A percentile compares a stretch with the other conserved stretches of the same genome.
Evolutionary conservation across 192 early-diverging fungal genomes (phyloP).

Genomic region (Ambispora gerdemannii): DNA sequence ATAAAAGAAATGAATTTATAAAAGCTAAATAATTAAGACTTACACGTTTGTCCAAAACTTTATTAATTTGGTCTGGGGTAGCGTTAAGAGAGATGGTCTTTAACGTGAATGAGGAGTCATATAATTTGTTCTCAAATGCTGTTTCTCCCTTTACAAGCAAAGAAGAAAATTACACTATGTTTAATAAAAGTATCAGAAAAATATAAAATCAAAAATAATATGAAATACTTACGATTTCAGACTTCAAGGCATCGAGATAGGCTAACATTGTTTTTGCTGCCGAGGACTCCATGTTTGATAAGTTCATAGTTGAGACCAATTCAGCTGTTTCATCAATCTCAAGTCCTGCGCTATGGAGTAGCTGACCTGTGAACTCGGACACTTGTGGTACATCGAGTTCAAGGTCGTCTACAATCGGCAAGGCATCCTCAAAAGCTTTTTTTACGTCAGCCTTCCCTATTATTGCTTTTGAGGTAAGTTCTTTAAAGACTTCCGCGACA

Average conservation of each 20-base stretch:
- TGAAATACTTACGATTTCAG: constrained; percentile 5
- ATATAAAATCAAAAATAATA: neutral
- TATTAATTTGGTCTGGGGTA: constrained; percentile 10
- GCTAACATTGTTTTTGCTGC: constrained; percentile 11
- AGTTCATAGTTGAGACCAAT: constrained; percentile 38
- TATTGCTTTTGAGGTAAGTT: constrained; percentile 42
- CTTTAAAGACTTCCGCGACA: constrained; percentile 54
- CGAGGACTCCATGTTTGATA: neutral
- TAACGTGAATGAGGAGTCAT: constrained; percentile 9
- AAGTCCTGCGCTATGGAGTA: constrained; percentile 54
- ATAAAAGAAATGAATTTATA: too few species aligned
- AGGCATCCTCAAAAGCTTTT: constrained; percentile 48
- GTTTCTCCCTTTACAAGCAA: constrained; percentile 17
- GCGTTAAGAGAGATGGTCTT: neutral
- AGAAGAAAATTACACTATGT: neutral
- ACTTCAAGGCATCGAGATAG: constrained; percentile 1
- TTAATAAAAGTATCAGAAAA: neutral
- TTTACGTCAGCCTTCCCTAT: constrained; percentile 52
- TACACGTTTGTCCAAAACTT: constrained; percentile 19
- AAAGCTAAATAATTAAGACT: neutral
- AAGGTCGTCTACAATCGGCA: constrained; percentile 68
- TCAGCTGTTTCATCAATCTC: constrained; percentile 46
- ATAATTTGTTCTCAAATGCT: neutral
- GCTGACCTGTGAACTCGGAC: constrained; percentile 59
- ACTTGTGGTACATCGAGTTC: constrained; percentile 69